Conservation (phyloP, 805 yeast genomes). For the Ogataea haglerorum region DNA sequence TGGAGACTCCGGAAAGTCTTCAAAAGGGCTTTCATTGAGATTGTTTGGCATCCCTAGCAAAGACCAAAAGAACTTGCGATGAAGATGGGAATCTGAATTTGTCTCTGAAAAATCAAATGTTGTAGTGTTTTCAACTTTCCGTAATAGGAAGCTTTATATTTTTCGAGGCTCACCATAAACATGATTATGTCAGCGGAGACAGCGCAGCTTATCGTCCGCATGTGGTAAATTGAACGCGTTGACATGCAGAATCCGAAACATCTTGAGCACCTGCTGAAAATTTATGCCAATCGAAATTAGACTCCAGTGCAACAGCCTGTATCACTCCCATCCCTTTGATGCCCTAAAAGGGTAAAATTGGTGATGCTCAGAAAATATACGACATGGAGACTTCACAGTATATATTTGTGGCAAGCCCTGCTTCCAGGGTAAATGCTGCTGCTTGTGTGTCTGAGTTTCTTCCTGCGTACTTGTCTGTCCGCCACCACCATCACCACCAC, state of each 20-base stretch:
- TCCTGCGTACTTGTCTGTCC: conserved; percentile 1
- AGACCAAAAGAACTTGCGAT: not conserved
- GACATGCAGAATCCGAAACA: not conserved
- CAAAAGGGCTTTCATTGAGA: conserved; percentile 27
- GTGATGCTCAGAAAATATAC: not conserved
- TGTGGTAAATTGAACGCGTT: not conserved
- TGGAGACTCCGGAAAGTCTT: conserved; percentile 27
- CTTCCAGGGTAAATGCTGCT: not conserved
- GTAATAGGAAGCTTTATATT: conserved; percentile 4
- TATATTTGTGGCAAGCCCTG: not conserved
- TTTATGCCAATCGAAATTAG: not conserved
- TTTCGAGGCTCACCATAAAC: conserved; percentile 1
- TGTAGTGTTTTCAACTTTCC: conserved; percentile 12
- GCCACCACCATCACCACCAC: conserved; percentile 19
- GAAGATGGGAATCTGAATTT: not conserved
- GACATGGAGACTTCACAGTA: not conserved
- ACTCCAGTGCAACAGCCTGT: not conserved
- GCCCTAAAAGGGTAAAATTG: conserved; percentile 16
- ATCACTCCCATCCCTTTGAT: conserved; percentile 19
- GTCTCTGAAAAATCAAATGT: conserved; percentile 2
- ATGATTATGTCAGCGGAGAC: conserved; percentile 2
- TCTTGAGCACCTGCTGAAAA: not conserved
- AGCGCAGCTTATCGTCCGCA: not conserved
- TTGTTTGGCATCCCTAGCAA: conserved; percentile 23
- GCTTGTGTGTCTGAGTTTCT: not conserved